Evolutionary conservation across 805 yeast genomes (phyloP), one percentile per base, ranked within the genome.

Genomic region (Candida qinlingensis): DNA sequence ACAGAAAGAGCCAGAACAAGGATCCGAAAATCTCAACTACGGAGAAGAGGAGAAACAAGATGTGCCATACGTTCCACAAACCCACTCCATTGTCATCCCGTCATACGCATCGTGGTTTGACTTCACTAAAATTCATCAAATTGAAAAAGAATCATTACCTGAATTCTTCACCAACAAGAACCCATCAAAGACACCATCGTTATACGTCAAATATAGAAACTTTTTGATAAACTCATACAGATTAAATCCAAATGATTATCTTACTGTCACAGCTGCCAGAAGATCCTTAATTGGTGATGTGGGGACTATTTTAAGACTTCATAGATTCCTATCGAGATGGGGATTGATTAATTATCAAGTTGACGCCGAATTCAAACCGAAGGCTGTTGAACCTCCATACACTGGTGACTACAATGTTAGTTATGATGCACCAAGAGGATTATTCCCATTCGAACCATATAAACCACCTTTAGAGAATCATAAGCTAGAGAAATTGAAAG

Each of bases 291-390:
- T 88, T 11, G 96, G 96, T 48, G 97, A 91, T 70, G 96, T 89
- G 6, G 92, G 95, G 3, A 80, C 96, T 0, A 77, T 91, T 51
- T 78, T 90, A 74, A 79, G 96, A 54, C 81, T 91, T 7, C 96
- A 88, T 61, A 76, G 83, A 45, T 90, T 91, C 62, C 70, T 91
- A 49, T 87, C 81, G 57, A 86, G 85, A 64, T 91, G 97, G 97
- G 97, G 97, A 0, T 72, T 91, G 45, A 87, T 91, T 46, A 91
- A 91, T 66, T 91, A 91, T 65, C 97, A 91, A 66, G 95, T 91
- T 2, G 87, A 85, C 62, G 87, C 91, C 1, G 86, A 80, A 53
- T 73, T 82, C 46, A 77, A 83, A 53, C 94, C 95, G 4, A 75
- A 76, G 28, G 73, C 80, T 45, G 74, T 83, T 13, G 87, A 82